Evolutionary conservation across 805 yeast species (phyloP).

Genomic region (Candida golubevii): DNA sequence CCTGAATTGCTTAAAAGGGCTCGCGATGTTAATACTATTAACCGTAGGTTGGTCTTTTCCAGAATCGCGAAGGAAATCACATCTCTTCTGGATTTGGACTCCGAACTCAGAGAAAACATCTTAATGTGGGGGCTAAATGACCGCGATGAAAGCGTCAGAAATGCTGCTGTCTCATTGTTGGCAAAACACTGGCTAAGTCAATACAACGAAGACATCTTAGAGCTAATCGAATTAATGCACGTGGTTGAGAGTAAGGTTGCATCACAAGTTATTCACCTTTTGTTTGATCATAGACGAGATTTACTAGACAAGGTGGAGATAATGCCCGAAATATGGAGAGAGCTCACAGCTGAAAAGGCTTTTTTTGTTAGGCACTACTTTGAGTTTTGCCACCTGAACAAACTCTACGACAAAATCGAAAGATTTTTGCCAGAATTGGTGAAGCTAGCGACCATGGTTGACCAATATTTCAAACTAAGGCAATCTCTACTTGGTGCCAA

Average conservation of each 20-base stretch:
- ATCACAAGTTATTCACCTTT: slow-evolving; percentile 56
- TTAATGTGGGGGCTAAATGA: slow-evolving; percentile 85
- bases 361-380: slow-evolving; percentile 67
- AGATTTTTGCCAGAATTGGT: slow-evolving; percentile 75
- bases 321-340: slow-evolving; percentile 63
- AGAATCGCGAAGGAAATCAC: slow-evolving; percentile 65
- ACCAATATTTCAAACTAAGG: slow-evolving; percentile 52
- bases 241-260: slow-evolving; percentile 68
- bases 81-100: slow-evolving; percentile 40
- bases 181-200: slow-evolving; percentile 67
- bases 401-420: slow-evolving; percentile 54
- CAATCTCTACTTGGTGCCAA: slow-evolving; percentile 20
- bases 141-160: slow-evolving; percentile 68
- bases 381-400: slow-evolving; percentile 55
- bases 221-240: slow-evolving; percentile 65
- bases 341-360: slow-evolving; percentile 68
- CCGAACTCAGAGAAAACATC: slow-evolving; percentile 61
- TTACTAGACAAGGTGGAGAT: slow-evolving; percentile 55
- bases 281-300: slow-evolving; percentile 62
- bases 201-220: slow-evolving; percentile 65
- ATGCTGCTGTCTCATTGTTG: slow-evolving; percentile 69
- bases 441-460: slow-evolving; percentile 56
- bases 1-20: slow-evolving; percentile 73
- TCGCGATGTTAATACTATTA: slow-evolving; percentile 67
- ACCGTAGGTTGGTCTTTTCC: slow-evolving; percentile 69